Conservation (phyloP, 1,139 yeast genomes). For the Suhomyces wounanorum region DNA sequence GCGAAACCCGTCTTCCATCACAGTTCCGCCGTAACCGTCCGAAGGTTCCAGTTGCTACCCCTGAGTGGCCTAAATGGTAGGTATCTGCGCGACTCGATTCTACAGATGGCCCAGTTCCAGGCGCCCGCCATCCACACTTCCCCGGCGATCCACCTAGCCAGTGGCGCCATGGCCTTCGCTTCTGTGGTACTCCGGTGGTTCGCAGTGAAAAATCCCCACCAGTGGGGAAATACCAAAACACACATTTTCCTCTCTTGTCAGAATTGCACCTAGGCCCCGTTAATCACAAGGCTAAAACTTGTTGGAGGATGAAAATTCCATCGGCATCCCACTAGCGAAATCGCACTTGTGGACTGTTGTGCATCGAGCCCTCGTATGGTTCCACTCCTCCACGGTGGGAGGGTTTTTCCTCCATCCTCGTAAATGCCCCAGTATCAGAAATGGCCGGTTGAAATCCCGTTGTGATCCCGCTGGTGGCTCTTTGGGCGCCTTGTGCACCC, state of each 20-base stretch:
- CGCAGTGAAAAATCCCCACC: not conserved
- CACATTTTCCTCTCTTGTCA: not conserved
- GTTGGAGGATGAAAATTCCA: not conserved
- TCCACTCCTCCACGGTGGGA: no score
- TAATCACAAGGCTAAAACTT: not conserved
- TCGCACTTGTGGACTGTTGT: not conserved
- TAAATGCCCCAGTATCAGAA: not conserved
- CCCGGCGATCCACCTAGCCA: not conserved
- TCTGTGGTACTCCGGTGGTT: not conserved
- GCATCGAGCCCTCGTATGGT: no score
- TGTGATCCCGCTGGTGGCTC: not conserved
- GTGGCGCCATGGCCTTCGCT: not conserved
- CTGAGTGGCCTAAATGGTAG: not conserved
- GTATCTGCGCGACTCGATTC: not conserved
- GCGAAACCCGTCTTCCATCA: not conserved
- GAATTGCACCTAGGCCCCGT: not conserved
- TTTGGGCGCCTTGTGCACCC: not conserved
- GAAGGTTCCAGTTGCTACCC: constrained; percentile 3
- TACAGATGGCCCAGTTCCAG: not conserved
- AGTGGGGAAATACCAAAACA: not conserved
- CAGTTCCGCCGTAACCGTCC: not conserved
- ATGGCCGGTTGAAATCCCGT: not conserved
- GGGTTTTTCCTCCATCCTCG: not conserved
- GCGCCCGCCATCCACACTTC: not conserved
- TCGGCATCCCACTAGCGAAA: not conserved